Base-by-base conservation (phyloP, 352 stramenopile species). In the Paralagenidium karlingii region DNA sequence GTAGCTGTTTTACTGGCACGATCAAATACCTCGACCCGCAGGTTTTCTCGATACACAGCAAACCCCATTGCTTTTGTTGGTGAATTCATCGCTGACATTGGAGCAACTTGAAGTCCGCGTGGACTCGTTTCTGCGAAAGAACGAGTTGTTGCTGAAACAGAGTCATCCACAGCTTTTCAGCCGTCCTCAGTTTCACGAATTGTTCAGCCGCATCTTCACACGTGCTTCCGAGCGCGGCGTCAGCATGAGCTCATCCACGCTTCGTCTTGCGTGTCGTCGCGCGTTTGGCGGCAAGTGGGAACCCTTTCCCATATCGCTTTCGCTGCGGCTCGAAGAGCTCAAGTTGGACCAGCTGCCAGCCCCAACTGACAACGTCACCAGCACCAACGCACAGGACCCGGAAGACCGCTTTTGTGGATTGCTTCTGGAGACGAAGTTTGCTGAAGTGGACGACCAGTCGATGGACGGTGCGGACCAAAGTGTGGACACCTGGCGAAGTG, bases 1-100 rank as follows among this genome's bases (percentile, higher is more conserved):
- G 13, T 51, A 65, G 51, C 30, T 88, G 5, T 52, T 48, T 26
- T 47, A 38, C n/a, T 77, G 63, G 63, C 43, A 47, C 16, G 65
- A 50, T 22, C 51, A 43, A 12, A 54, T 75, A 47, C 40, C 60
- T 9, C 21, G 28, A 13, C 58, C 62, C 15, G 24, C 27, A 32
- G 24, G 25, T 4, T 15, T 43, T 11, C 31, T 30, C 19, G 19
- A 20, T 18, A 46, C 28, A 12, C 22, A 24, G 6, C 29, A 28
- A 21, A 20, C 24, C 24, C n/a, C 20, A 9, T 45, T 41, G 3
- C 13, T 8, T 22, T 3, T 36, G 30, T 16, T 22, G 7, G 7
- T 36, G 7, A 36, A 22, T 36, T 36, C 22, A 7, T 36, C 30
- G 22, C 19, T 20, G 19, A 22, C 16, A 36, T 36, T n/a, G n/a